Conservation (phyloP, 2,329 filamentous ascomycete genomes). For the Periconia macrospinosa region DNA sequence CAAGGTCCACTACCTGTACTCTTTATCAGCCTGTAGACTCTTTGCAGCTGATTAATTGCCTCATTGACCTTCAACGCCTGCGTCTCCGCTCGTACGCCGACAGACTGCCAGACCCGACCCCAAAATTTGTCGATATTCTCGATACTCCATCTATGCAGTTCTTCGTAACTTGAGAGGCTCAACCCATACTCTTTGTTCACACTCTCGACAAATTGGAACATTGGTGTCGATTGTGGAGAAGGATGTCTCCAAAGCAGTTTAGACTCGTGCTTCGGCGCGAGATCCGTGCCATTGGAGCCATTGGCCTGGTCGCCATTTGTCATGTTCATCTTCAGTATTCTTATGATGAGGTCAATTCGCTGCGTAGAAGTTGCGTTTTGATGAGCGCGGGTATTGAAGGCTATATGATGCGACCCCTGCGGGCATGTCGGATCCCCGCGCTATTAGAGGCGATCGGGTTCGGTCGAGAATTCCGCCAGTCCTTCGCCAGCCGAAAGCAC, state of each 20-base stretch:
- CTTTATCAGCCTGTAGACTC: constrained; percentile 15
- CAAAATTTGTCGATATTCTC: constrained; percentile 76
- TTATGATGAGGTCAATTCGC: neutral
- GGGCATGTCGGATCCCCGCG: constrained; percentile 7
- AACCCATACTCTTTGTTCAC: constrained; percentile 70
- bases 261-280: constrained; percentile 12
- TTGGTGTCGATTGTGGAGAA: constrained; percentile 66
- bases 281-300: constrained; percentile 14
- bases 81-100: constrained; percentile 70
- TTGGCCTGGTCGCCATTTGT: constrained; percentile 6
- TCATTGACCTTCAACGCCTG: constrained; percentile 60
- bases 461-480: neutral
- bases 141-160: constrained; percentile 85
- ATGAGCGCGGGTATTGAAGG: constrained; percentile 6
- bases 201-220: constrained; percentile 70
- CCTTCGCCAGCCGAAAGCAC: neutral
- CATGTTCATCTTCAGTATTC: constrained; percentile 5
- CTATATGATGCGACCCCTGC: constrained; percentile 9
- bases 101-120: constrained; percentile 82
- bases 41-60: constrained; percentile 3
- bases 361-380: neutral
- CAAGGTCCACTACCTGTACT: constrained; percentile 66
- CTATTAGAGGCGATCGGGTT: neutral
- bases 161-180: constrained; percentile 66
- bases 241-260: constrained; percentile 68